Evolutionary conservation across 768 basidiomycete genomes (phyloP).

Genomic region (Phanerochaete sordida): DNA sequence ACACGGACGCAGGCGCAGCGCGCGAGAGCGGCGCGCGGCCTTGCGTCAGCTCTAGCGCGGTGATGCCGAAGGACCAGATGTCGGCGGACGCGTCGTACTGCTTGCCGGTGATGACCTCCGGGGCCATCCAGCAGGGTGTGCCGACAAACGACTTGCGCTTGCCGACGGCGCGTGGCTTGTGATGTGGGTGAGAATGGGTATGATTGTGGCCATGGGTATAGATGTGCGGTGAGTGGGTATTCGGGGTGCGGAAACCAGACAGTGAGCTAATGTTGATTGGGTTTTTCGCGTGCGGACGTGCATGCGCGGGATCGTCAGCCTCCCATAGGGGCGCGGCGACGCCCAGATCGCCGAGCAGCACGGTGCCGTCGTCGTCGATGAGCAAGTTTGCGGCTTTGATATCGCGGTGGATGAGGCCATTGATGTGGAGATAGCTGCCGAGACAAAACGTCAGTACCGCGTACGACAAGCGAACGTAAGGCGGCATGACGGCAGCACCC

Average conservation of each 20-base stretch:
- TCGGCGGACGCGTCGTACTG: slow-evolving; percentile 86
- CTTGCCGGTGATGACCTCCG: slow-evolving; percentile 83
- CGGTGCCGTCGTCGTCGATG: slow-evolving; percentile 86
- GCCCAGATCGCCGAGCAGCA: slow-evolving; percentile 88
- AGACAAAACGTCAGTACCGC: slow-evolving; percentile 4
- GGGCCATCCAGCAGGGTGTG: slow-evolving; percentile 98
- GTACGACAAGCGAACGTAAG: background rate
- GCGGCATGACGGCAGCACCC: background rate
- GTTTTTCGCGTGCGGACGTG: slow-evolving; percentile 13
- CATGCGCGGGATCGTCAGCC: slow-evolving; percentile 36
- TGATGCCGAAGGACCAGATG: slow-evolving; percentile 96
- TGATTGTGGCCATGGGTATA: slow-evolving; percentile 27
- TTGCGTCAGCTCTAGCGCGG: slow-evolving; percentile 85
- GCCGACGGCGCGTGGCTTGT: slow-evolving; percentile 45
- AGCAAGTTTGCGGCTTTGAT: slow-evolving; percentile 93
- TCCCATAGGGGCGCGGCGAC: slow-evolving; percentile 84
- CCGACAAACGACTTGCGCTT: slow-evolving; percentile 93
- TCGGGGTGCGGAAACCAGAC: background rate
- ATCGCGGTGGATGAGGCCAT: slow-evolving; percentile 91
- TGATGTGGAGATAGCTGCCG: slow-evolving; percentile 77
- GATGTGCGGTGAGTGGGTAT: slow-evolving; percentile 4
- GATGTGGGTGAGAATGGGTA: background rate
- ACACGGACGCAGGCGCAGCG: slow-evolving; percentile 67
- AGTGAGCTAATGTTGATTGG: slow-evolving; percentile 15
- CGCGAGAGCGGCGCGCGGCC: slow-evolving; percentile 84